These are phyloP conservation scores for Tulasnella sp. DNA, from an alignment of 768 basidiomycete species.

Conservation along the genomic window DNA sequence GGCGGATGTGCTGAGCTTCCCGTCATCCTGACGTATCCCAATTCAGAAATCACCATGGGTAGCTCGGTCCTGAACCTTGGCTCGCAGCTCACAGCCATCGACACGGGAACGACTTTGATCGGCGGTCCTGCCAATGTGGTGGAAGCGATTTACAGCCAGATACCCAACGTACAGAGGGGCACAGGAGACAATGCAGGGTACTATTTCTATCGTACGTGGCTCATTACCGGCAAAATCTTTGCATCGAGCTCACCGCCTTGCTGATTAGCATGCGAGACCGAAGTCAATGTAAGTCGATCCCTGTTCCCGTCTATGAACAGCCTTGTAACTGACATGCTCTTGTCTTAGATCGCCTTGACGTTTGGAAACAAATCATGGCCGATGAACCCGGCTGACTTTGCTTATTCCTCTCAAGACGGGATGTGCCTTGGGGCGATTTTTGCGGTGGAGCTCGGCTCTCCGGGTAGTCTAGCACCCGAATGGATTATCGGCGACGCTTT, in stretches of 20 bases:
- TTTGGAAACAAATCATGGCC: conserved; percentile 13
- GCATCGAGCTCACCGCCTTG: neutral
- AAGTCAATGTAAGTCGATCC: conserved; percentile 5
- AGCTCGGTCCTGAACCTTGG: neutral
- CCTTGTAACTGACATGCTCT: neutral
- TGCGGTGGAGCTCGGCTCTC: neutral
- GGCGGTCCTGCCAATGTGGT: conserved; percentile 14
- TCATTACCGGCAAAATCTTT: neutral
- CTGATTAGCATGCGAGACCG: conserved; percentile 1
- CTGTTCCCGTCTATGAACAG: conserved; percentile 54
- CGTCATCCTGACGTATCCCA: neutral
- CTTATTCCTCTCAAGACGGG: neutral
- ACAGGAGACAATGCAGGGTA: conserved; percentile 11
- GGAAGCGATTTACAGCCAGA: neutral
- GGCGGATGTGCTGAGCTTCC: neutral
- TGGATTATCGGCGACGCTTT: conserved; percentile 18
- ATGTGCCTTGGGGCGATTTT: conserved; percentile 14
- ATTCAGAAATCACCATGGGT: neutral
- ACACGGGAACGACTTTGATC: conserved; percentile 16
- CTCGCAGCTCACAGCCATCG: conserved; percentile 4
- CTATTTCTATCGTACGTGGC: conserved; percentile 13
- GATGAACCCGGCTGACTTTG: conserved; percentile 13
- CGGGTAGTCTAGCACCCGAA: neutral
- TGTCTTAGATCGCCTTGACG: neutral
- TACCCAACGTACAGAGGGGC: neutral